Evolutionary conservation across 1,139 yeast species (phyloP), one percentile per base, ranked within the genome.

Genomic region (Zygosaccharomyces pseudobailii): DNA sequence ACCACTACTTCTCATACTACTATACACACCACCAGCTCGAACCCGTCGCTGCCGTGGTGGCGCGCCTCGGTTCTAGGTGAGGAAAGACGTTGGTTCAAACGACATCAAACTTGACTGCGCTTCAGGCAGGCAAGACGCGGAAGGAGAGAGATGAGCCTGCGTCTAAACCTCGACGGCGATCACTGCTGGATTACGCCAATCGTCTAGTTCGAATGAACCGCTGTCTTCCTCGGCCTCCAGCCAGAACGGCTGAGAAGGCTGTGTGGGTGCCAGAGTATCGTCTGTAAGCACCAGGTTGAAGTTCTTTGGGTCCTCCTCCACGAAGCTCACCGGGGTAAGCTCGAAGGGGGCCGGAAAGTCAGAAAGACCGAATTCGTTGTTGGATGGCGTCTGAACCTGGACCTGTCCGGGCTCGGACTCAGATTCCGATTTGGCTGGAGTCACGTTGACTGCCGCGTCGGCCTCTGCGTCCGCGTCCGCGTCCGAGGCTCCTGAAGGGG

Each of bases 171-270:
- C 37, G 27, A 48, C 45, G 40, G 68, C 63, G 66, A 68, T 66
- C 71, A 56, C 72, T 61, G 66, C 72, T 68, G 72, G 71, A 68
- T 68, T 67, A 66, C 72, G 71, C 71, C 68, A 67, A 67, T 66
- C 68, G 59, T 65, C 70, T 58, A 66, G 62, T 48, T 56, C 69
- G 55, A 57, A 58, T 47, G 61, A 57, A 54, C 53, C 53, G 42
- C 55, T 55, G 43, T 40, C 47, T 32, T 46, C 51, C 38, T 35
- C 47, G 22, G 40, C 37, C 19, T 45, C 35, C 25, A 46, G 31
- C 49, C 49, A 43, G n/a, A 42, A 25, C 20, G 46, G 51, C 23
- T 28, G 36, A 25, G 40, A 40, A 31, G 34, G 44, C 48, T 31
- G 41, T 33, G 41, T 28, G 30, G 41, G 41, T 27, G 34, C 41